Conservation (phyloP, 257 asterid genomes). For the Fraxinus americana region DNA sequence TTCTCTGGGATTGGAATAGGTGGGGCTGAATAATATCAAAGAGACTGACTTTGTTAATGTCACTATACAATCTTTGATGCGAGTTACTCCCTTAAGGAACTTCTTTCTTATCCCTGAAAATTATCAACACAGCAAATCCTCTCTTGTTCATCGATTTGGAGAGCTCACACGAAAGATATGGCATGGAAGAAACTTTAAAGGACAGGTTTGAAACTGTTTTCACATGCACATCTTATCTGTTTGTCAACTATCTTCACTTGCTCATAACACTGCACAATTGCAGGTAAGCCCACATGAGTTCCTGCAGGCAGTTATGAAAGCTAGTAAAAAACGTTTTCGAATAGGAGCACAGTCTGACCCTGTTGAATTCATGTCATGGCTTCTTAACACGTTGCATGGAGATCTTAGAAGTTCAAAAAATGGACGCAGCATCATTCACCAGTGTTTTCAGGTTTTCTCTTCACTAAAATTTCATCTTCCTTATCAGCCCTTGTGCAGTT, state of each 20-base stretch:
- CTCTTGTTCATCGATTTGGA: conserved; percentile 92
- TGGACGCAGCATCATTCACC: conserved; percentile 78
- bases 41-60: conserved; percentile 98
- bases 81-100: conserved; percentile 96
- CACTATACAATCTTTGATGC: conserved; percentile 94
- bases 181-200: conserved; percentile 94
- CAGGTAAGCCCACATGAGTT: conserved; percentile 99
- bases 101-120: conserved; percentile 94
- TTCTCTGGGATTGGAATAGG: conserved; percentile 45
- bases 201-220: conserved; percentile 65
- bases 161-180: conserved; percentile 97
- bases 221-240: conserved; percentile 1
- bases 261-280: conserved; percentile 28
- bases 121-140: conserved; percentile 77
- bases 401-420: conserved; percentile 72
- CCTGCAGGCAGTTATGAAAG: conserved; percentile 94
- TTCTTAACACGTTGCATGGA: conserved; percentile 75
- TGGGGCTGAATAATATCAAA: conserved; percentile 93
- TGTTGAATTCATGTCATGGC: conserved; percentile 96
- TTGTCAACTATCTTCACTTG: conserved; percentile 18
- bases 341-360: conserved; percentile 97
- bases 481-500: conserved; percentile 8
- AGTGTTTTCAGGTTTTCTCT: conserved; percentile 83
- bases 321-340: conserved; percentile 82
- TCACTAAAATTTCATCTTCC: background rate